phyloP scores from a whole-genome alignment of 305 asterid genomes.

The Euphrasia arctica region DNA sequence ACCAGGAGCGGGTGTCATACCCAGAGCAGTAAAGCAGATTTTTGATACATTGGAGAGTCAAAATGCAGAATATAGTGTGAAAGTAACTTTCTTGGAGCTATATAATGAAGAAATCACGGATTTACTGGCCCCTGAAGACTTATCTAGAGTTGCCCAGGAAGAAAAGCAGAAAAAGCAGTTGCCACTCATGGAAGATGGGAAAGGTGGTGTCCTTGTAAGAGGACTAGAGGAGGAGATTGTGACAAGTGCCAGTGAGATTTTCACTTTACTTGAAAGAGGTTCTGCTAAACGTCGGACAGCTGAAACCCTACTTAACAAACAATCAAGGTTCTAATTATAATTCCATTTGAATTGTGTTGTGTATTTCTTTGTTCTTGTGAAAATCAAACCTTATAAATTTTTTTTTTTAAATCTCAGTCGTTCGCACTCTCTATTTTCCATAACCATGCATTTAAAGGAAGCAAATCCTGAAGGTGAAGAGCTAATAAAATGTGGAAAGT shows the following conservation, averaged over 20 bases:
- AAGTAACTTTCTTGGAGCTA: constrained; percentile 77
- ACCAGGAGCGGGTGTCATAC: constrained; percentile 75
- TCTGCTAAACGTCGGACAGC: constrained; percentile 84
- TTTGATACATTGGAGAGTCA: constrained; percentile 79
- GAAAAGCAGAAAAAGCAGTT: constrained; percentile 77
- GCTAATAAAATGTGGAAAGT: constrained; percentile 80
- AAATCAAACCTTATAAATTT: constrained; percentile 9
- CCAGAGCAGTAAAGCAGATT: constrained; percentile 75
- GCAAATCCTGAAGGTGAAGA: constrained; percentile 92
- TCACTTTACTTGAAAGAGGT: constrained; percentile 71
- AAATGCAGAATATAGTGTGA: constrained; percentile 80
- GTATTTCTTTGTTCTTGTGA: background rate
- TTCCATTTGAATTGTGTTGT: background rate
- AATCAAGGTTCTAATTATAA: constrained; percentile 53
- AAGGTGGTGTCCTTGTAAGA: constrained; percentile 83
- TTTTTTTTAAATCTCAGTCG: constrained; percentile 51
- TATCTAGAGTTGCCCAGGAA: constrained; percentile 47
- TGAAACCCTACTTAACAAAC: constrained; percentile 75
- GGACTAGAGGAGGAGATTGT: constrained; percentile 87
- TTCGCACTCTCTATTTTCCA: constrained; percentile 86
- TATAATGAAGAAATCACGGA: constrained; percentile 89
- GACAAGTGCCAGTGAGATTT: constrained; percentile 68
- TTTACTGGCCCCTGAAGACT: constrained; percentile 72
- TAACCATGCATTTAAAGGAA: constrained; percentile 85
- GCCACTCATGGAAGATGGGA: constrained; percentile 88